Percentiles rank a stretch among this genome's conserved stretches.
phyloP scores from a whole-genome alignment of 176 grass and related monocot species.

The Musa beccarii region DNA sequence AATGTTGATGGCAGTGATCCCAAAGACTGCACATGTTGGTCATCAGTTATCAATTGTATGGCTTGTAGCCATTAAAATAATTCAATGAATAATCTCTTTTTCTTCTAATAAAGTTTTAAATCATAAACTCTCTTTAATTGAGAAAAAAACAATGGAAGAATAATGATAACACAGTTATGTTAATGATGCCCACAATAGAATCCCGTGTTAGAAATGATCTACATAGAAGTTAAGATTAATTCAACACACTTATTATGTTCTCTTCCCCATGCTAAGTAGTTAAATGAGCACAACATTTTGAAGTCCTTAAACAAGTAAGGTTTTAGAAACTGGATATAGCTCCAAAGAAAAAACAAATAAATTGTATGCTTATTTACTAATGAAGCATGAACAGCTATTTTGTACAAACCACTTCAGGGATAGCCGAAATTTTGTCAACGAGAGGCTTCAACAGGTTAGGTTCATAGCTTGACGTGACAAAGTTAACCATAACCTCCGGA shows the following conservation, averaged over 20 bases:
- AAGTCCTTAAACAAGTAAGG: background rate
- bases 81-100: background rate
- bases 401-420: slow-evolving; percentile 84
- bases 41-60: background rate
- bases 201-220: too few species aligned
- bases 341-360: too few species aligned
- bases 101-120: background rate
- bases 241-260: too few species aligned
- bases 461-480: slow-evolving; percentile 82
- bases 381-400: slow-evolving; percentile 9
- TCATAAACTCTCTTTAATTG: background rate
- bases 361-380: background rate
- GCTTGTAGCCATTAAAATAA: background rate
- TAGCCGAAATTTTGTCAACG: slow-evolving; percentile 45
- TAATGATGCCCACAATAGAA: too few species aligned
- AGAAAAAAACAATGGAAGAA: background rate
- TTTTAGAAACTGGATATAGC: too few species aligned
- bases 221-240: too few species aligned
- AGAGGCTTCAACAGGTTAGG: slow-evolving; percentile 64
- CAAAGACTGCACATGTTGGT: background rate
- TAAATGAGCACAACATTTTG: background rate
- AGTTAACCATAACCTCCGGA: slow-evolving; percentile 96
- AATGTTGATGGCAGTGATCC: background rate
- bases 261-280: background rate
- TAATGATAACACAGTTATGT: too few species aligned